These are phyloP conservation scores for Nissolia schottii DNA, from an alignment of 306 rosid genomes.

Conservation along the genomic window DNA sequence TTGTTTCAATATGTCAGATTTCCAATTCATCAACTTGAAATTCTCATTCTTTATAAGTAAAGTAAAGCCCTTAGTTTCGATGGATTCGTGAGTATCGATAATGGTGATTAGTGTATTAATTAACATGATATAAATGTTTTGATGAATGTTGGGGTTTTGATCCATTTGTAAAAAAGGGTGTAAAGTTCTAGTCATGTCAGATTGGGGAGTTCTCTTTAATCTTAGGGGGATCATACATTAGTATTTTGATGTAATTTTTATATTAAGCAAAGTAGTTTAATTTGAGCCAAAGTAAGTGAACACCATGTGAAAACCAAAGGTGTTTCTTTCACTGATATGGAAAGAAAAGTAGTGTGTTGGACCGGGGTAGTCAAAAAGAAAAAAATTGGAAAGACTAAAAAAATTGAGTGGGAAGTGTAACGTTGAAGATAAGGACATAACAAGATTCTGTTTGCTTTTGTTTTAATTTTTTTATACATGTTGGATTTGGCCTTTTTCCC, in stretches of 20 bases:
- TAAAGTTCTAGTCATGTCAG: constrained; percentile 44
- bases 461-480: constrained; percentile 38
- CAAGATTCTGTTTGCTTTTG: constrained; percentile 21
- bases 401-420: constrained; percentile 38
- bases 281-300: constrained; percentile 44
- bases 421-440: constrained; percentile 34
- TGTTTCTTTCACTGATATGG: constrained; percentile 28
- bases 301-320: constrained; percentile 49
- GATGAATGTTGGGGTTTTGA: constrained; percentile 36
- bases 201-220: constrained; percentile 29
- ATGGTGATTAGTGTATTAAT: no score
- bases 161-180: constrained; percentile 60
- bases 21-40: no score
- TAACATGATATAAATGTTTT: no score
- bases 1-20: no score
- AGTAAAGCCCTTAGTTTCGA: no score
- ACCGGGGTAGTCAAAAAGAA: constrained; percentile 61
- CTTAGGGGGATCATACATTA: constrained; percentile 33
- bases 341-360: constrained; percentile 65
- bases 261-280: constrained; percentile 43
- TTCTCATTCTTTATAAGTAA: no score
- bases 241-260: constrained; percentile 34
- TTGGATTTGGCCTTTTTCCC: constrained; percentile 31
- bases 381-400: constrained; percentile 17
- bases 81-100: no score